Base-by-base conservation (phyloP, 306 rosid species). In the Citrullus amarus region DNA sequence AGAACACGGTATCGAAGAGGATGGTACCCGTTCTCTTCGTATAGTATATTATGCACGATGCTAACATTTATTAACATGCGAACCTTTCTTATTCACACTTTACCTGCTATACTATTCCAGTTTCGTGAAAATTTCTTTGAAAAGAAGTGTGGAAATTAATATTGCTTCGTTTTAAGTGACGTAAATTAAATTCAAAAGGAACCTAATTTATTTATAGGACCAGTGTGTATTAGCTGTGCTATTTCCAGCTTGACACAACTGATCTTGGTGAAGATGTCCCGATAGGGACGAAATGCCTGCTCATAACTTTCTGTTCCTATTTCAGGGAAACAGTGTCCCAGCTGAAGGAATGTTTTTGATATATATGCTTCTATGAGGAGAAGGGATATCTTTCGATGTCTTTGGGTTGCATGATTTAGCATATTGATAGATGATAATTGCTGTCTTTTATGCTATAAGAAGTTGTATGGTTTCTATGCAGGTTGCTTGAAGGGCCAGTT, bases 391-490 rank as follows among this genome's bases (percentile, higher is more conserved):
- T 75, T 18, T 18, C 5, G 20, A 55, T 38, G 36, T 54, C 73
- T 32, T 56, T 75, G 51, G 79, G 50, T 55, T 75, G 65, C 65
- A 32, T 32, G 50, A 34, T 54, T 53, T 75, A 25, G 54, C 55
- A 20, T 58, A 43, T 20, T 43, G 17, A 60, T 77, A 44, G 56
- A 55, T 41, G 70, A 22, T 60, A 43, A 41, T 60, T 16, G 25
- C 58, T 13, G 22, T 77, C 58, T 61, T 46, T 60, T 59, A 61
- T 46, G 36, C 58, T 58, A 44, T 36, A 77, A 39, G 59, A 61
- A 46, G 59, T 77, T 77, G 43, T 77, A 25, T 77, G 80, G 71
- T 46, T 77, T 77, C 56, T 43, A 36, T 77, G 80, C 80, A 77
- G 80, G 80, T 77, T 7, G 22, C 30, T 17, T 77, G 80, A 61